Conservation (phyloP, 257 asterid species). For the Lithospermum erythrorhizon region DNA sequence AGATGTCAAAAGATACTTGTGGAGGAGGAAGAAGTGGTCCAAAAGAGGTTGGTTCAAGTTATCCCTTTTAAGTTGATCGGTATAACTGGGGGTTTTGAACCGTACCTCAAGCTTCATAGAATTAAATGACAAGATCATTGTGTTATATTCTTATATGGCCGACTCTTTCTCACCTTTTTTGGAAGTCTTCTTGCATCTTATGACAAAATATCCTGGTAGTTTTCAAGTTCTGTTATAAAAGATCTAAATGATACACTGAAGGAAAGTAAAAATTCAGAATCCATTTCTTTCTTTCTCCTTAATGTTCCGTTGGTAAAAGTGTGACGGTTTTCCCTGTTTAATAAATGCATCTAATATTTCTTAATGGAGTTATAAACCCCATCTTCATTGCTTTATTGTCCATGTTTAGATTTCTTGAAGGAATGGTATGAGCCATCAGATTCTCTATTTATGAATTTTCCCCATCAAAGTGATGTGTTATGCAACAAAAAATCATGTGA, state of each 20-base stretch:
- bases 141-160: too few species aligned
- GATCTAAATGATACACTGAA: neutral
- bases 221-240: neutral
- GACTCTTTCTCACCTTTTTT: neutral
- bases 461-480: neutral
- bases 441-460: neutral
- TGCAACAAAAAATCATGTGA: neutral
- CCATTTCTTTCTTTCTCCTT: neutral
- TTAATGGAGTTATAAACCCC: neutral
- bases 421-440: neutral
- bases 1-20: slow-evolving; percentile 89
- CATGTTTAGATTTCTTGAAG: neutral
- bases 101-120: neutral
- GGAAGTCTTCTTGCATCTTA: neutral
- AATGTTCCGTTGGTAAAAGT: neutral
- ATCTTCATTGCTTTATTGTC: neutral
- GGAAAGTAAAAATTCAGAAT: neutral
- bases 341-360: neutral
- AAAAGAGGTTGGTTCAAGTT: slow-evolving; percentile 39
- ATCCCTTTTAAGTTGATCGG: neutral
- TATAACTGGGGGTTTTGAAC: neutral
- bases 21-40: slow-evolving; percentile 95
- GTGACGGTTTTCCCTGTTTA: neutral
- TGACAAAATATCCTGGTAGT: neutral
- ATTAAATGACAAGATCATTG: too few species aligned